A percentile compares a stretch with the other conserved stretches of the same genome.
Evolutionary conservation across 2,329 filamentous ascomycete genomes (phyloP).

Genomic region (Chrysoporthe cubensis): DNA sequence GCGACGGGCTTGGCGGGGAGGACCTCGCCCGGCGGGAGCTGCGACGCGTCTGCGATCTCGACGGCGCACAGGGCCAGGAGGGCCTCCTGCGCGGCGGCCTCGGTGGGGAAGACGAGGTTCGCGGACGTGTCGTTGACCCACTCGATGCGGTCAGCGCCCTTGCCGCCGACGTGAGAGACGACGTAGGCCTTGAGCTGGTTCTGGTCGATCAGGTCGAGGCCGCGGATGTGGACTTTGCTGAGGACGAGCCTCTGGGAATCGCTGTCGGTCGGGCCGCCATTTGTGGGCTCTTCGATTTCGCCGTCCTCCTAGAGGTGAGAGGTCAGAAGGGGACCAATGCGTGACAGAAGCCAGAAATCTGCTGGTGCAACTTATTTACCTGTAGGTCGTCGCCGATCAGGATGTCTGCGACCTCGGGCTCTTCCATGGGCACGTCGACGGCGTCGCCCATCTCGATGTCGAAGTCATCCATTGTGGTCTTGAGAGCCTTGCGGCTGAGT

Average conservation of each 20-base stretch:
- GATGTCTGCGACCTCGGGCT: slow-evolving; percentile 39
- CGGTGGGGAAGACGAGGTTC: slow-evolving; percentile 76
- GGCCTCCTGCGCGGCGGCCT: slow-evolving; percentile 56
- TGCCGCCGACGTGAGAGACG: slow-evolving; percentile 63
- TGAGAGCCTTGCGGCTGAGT: slow-evolving; percentile 14
- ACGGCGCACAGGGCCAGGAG: slow-evolving; percentile 57
- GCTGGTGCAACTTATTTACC: slow-evolving; percentile 29
- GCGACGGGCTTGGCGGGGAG: slow-evolving; percentile 72
- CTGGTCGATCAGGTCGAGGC: slow-evolving; percentile 81
- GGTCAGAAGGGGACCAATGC: slow-evolving; percentile 6
- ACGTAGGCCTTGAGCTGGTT: slow-evolving; percentile 79
- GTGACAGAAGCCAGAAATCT: too few relatives aligned
- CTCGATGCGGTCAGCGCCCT: slow-evolving; percentile 68
- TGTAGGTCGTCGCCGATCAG: slow-evolving; percentile 35
- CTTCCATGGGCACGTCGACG: slow-evolving; percentile 44
- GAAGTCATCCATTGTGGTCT: slow-evolving; percentile 60
- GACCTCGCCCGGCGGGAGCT: slow-evolving; percentile 64
- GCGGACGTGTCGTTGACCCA: slow-evolving; percentile 96
- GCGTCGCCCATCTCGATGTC: slow-evolving; percentile 74
- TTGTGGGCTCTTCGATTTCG: slow-evolving; percentile 43
- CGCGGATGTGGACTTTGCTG: slow-evolving; percentile 81
- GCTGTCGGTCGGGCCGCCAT: slow-evolving; percentile 29
- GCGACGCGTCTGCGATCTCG: slow-evolving; percentile 56
- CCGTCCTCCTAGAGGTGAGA: slow-evolving; percentile 42
- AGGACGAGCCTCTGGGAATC: slow-evolving; percentile 40